Base-by-base conservation (phyloP, 2,329 filamentous ascomycete genomes). In the Colletotrichum higginsianum region DNA sequence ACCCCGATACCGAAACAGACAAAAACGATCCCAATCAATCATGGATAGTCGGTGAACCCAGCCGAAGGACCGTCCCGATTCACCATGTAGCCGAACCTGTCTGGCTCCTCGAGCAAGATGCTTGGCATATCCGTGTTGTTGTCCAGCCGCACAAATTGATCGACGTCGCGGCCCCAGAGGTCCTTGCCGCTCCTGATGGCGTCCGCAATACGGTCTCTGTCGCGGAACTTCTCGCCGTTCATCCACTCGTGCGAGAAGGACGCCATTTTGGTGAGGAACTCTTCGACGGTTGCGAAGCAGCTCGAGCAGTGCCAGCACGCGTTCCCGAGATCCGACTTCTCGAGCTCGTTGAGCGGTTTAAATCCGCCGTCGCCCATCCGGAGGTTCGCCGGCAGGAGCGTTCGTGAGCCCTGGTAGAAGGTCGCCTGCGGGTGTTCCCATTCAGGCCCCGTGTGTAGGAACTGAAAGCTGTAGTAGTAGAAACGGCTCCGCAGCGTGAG, bases 341-440 rank as follows among this genome's bases (percentile, higher is more conserved):
- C 72, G 42, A 64, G 53, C n/a, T 67, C 67, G 12, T 63, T 62
- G 6, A 67, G 47, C 6, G 67, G 62, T 53, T 71, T 73, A 55
- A 63, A 71, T 26, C 72, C 72, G 6, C 72, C 72, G 21, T 73
- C 64, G n/a, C 72, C 72, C 75, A 84, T 84, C 26, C 89, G 86
- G 55, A 91, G 81, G 75, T 89, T 84, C 35, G 84, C 84, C 0
- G 90, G 90, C 30, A 80, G 78, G 62, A 91, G 80, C 9, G 90
- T 91, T 23, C 71, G 61, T 18, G 63, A 75, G 71, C 75, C 80
- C 56, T 76, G 74, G 77, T 86, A 91, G 69, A 83, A 86, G 2
- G 89, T 91, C 3, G 89, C 90, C 76, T 91, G 88, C 0, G 90
- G 89, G 71, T 90, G 88, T 13, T 82, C 79, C 89, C 89, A 91